phyloP scores from a whole-genome alignment of 2,329 filamentous ascomycete genomes.

The Sporothrix pallida region DNA sequence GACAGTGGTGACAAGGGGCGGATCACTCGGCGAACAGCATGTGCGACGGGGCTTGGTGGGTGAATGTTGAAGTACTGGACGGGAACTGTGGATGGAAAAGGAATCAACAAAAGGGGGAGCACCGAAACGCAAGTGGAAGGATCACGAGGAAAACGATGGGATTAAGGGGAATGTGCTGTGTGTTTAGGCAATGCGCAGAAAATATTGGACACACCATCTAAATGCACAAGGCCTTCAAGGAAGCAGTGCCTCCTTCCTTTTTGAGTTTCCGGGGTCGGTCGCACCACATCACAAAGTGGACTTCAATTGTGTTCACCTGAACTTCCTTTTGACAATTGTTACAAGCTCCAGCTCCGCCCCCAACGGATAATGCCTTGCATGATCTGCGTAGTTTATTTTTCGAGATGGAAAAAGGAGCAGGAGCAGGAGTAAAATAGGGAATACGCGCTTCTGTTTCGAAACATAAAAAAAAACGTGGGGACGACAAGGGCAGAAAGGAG shows the following conservation, averaged over 20 bases:
- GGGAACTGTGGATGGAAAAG: not conserved
- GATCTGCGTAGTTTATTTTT: conserved; percentile 13
- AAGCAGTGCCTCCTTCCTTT: not conserved
- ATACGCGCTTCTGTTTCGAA: conserved; percentile 15
- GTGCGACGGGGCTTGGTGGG: not conserved
- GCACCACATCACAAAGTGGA: not conserved
- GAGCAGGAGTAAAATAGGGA: not conserved
- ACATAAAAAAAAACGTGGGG: conserved; percentile 4
- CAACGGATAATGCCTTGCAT: not conserved
- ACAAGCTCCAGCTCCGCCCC: not conserved
- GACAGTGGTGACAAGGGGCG: not conserved
- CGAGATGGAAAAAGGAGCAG: not conserved
- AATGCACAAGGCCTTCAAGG: not conserved
- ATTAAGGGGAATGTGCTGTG: not conserved
- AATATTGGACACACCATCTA: not conserved
- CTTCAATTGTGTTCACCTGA: not conserved
- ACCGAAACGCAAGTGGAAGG: not conserved
- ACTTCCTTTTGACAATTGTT: too few species aligned
- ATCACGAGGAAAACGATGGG: not conserved
- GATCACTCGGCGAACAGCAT: conserved; percentile 4
- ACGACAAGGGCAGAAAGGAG: not conserved
- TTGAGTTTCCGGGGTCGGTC: not conserved
- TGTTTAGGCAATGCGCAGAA: not conserved
- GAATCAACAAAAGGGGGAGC: not conserved
- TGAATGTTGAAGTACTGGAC: not conserved